Percentiles rank a stretch among this genome's conserved stretches.
These are phyloP conservation scores for Trichophyton equinum DNA, from an alignment of 2,329 filamentous ascomycete genomes.

Conservation along the genomic window DNA sequence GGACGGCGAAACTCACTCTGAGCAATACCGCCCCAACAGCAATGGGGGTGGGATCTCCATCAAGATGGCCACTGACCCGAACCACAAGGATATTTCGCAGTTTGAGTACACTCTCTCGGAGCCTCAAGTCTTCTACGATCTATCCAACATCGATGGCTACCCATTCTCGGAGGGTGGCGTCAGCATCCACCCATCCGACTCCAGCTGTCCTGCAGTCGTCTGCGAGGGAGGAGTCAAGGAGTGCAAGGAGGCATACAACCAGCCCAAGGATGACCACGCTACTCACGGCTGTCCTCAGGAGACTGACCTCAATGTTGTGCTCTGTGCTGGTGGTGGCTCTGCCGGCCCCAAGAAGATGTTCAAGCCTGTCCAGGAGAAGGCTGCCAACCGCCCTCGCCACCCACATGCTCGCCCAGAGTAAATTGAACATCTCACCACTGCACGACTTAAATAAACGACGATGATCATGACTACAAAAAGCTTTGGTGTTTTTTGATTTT, in stretches of 20 bases:
- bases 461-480: not conserved
- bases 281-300: slow-evolving; percentile 30
- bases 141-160: slow-evolving; percentile 29
- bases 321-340: slow-evolving; percentile 18
- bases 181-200: slow-evolving; percentile 20
- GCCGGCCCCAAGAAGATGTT: slow-evolving; percentile 6
- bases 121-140: slow-evolving; percentile 28
- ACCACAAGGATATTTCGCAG: slow-evolving; percentile 29
- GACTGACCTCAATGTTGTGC: slow-evolving; percentile 23
- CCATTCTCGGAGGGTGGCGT: slow-evolving; percentile 27
- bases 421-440: not conserved
- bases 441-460: not conserved
- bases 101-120: slow-evolving; percentile 29
- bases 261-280: slow-evolving; percentile 29
- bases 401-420: slow-evolving; percentile 9
- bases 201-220: slow-evolving; percentile 23
- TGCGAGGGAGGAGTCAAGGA: slow-evolving; percentile 25
- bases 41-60: slow-evolving; percentile 33
- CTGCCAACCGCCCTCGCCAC: slow-evolving; percentile 6
- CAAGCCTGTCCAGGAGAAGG: not conserved
- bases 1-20: slow-evolving; percentile 25
- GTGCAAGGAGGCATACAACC: slow-evolving; percentile 30
- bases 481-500: not conserved
- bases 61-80: slow-evolving; percentile 26
- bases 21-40: slow-evolving; percentile 24